phyloP scores from a whole-genome alignment of 1,139 yeast species.

The Hansenula sp. region DNA sequence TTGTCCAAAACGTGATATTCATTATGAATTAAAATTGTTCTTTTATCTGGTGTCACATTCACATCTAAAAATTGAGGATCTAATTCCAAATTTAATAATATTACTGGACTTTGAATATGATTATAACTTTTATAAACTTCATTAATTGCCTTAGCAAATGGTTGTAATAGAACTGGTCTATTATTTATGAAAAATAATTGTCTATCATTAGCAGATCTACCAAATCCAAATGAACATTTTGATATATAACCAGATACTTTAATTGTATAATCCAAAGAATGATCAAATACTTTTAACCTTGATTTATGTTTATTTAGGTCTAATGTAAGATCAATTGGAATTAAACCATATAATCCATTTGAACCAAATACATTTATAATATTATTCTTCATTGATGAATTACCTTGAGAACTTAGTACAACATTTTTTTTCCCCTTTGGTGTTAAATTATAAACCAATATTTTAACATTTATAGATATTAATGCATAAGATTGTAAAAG shows the following conservation, averaged over 20 bases:
- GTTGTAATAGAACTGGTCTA: constrained; percentile 65
- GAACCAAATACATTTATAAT: constrained; percentile 69
- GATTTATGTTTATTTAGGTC: constrained; percentile 21
- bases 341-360: constrained; percentile 53
- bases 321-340: constrained; percentile 37
- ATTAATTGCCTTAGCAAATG: constrained; percentile 55
- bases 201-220: constrained; percentile 65
- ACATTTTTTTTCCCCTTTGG: constrained; percentile 45
- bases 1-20: constrained; percentile 55
- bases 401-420: constrained; percentile 49
- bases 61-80: constrained; percentile 60
- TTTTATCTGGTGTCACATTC: constrained; percentile 88
- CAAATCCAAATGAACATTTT: constrained; percentile 71
- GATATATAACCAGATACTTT: constrained; percentile 61
- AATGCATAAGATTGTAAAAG: constrained; percentile 68
- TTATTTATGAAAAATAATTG: constrained; percentile 71
- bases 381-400: constrained; percentile 43
- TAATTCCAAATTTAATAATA: constrained; percentile 56
- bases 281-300: neutral
- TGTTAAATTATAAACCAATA: constrained; percentile 52
- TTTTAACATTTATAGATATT: constrained; percentile 50
- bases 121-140: constrained; percentile 73
- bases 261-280: constrained; percentile 25
- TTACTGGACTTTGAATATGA: constrained; percentile 69
- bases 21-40: constrained; percentile 63